phyloP scores from a whole-genome alignment of 768 basidiomycete genomes.

The Phlebiopsis gigantea region DNA sequence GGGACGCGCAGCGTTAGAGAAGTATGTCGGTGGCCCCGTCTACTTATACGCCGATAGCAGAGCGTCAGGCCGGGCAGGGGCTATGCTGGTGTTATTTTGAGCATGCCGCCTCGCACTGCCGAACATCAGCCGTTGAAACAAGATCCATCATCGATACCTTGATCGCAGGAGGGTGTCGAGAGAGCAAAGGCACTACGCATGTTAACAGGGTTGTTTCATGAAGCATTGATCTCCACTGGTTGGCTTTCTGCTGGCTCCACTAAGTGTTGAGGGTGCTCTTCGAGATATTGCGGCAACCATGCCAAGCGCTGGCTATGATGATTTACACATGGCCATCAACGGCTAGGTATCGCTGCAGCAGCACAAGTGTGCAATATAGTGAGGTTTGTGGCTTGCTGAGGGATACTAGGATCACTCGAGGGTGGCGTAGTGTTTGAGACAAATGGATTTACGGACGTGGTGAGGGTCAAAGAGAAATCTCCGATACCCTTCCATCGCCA shows the following conservation, averaged over 20 bases:
- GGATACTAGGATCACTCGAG: too few species aligned
- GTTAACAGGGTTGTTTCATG: constrained; percentile 4
- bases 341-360: too few species aligned
- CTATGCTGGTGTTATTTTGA: neutral
- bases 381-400: too few species aligned
- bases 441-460: too few species aligned
- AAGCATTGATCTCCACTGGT: neutral
- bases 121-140: constrained; percentile 1
- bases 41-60: neutral
- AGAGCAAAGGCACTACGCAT: neutral
- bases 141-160: neutral
- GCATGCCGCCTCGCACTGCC: neutral
- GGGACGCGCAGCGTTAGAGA: constrained; percentile 10
- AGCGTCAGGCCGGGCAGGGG: neutral
- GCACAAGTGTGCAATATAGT: too few species aligned
- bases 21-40: too few species aligned
- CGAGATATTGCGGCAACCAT: too few species aligned
- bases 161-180: neutral
- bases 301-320: too few species aligned
- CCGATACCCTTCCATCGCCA: too few species aligned
- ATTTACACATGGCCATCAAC: too few species aligned
- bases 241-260: neutral
- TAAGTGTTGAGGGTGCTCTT: neutral
- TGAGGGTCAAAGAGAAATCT: too few species aligned
- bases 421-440: too few species aligned